Evolutionary conservation across 148 eudicot genomes (phyloP).

Genomic region (Rhododendron mucronatum): DNA sequence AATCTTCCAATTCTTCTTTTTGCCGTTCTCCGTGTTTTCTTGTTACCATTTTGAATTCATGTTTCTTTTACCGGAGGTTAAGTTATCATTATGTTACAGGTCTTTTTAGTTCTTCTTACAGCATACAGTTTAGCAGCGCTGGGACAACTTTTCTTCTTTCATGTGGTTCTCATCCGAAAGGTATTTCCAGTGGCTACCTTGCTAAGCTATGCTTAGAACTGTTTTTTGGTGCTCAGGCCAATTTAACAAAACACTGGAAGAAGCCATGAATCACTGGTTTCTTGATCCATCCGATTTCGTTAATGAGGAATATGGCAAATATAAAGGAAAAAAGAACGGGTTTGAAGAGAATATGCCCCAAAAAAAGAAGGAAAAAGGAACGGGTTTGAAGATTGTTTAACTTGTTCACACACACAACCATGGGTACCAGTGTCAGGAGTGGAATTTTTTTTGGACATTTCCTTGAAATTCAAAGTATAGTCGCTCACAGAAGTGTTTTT

Average conservation of each 20-base stretch:
- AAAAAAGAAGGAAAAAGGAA: not conserved
- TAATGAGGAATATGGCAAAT: not conserved
- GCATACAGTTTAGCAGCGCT: constrained; percentile 81
- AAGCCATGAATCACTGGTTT: not conserved
- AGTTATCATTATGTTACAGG: constrained; percentile 33
- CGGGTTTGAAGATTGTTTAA: not conserved
- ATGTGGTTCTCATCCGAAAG: constrained; percentile 84
- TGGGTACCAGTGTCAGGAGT: not conserved
- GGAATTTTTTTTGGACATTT: not conserved
- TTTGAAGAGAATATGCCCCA: not conserved
- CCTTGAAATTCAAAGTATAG: not conserved
- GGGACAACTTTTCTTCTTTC: constrained; percentile 96
- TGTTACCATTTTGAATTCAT: not conserved
- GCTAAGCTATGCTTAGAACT: not conserved
- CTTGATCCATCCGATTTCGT: not conserved
- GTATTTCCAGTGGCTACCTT: constrained; percentile 27
- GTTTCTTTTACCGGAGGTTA: not conserved
- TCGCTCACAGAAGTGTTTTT: not conserved
- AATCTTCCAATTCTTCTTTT: constrained; percentile 16
- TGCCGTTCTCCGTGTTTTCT: not conserved
- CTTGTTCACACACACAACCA: not conserved
- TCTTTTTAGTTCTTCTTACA: constrained; percentile 53
- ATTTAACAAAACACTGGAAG: not conserved
- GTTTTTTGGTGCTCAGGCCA: not conserved
- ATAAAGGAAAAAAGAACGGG: not conserved